Base-by-base conservation (phyloP, 306 rosid species). In the Citrullus mucosospermus region DNA sequence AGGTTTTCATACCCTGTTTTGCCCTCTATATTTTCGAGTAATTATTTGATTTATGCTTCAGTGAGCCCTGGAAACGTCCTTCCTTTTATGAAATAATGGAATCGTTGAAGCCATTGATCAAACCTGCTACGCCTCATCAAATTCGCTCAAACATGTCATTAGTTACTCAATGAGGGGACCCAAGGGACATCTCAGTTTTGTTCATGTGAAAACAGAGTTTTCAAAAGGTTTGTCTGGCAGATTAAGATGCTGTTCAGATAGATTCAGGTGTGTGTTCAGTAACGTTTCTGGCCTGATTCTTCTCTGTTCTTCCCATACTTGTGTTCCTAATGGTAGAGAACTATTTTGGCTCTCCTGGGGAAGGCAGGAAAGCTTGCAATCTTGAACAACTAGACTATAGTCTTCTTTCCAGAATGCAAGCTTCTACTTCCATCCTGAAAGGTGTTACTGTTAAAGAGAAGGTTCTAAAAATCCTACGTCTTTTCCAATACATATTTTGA, bases 31-130 rank as follows among this genome's bases (percentile, higher is more conserved):
- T 50, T 72, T 15, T 72, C 41, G 16, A 48, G 77, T 51, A 72
- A 16, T 50, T 8, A 14, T 72, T 48, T 41, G 44, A 15, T 50
- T 50, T 50, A 50, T 28, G 8, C 32, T 72, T 50, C 97, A 95
- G 99, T 50, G 99, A 95, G 83, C 87, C 97, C 51, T 83, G 97
- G 97, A 90, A 91, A 79, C 97, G 99, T 10, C 99, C 99, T 81
- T 88, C 99, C 20, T 95, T 95, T 80, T 80, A 88, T 8, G 88
- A 79, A 84, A 86, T 95, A 85, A 95, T 95, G 99, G 96, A 92
- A 78, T 87, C 91, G 82, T 83, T 95, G 88, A 91, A 75, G 84
- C 88, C 90, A 63, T 81, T 95, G 92, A 91, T 88, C 73, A 95
- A 91, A 43, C 88, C 92, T n/a, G 67, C 92, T 25, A 83, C 87